These are phyloP conservation scores for Hyphopichia burtonii DNA, from an alignment of 1,139 yeast genomes.

Conservation along the genomic window DNA sequence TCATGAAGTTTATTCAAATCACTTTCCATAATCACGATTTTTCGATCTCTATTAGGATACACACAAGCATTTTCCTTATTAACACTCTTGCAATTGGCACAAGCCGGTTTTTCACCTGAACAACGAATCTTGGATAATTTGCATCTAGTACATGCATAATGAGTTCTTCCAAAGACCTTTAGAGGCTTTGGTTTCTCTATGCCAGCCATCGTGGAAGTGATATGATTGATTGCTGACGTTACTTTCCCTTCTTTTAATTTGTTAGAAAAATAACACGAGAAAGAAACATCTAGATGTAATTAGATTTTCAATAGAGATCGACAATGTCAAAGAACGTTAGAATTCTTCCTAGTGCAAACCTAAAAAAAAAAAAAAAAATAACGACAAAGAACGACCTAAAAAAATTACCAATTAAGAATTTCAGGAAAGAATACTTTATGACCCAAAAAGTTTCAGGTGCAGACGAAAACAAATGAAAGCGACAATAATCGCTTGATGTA, in stretches of 20 bases:
- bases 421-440: too few species aligned
- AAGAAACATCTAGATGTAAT: too few species aligned
- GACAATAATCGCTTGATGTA: too few species aligned
- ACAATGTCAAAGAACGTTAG: background rate
- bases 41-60: slow-evolving; percentile 51
- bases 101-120: slow-evolving; percentile 46
- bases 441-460: too few species aligned
- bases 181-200: slow-evolving; percentile 33
- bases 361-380: too few species aligned
- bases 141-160: slow-evolving; percentile 43
- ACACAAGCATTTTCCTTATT: slow-evolving; percentile 37
- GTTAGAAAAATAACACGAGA: too few species aligned
- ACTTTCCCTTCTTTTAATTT: too few species aligned
- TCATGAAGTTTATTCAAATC: slow-evolving; percentile 45
- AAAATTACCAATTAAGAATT: too few species aligned
- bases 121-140: slow-evolving; percentile 37
- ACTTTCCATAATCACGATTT: slow-evolving; percentile 52
- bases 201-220: background rate
- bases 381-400: too few species aligned
- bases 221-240: too few species aligned
- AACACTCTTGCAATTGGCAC: slow-evolving; percentile 37
- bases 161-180: slow-evolving; percentile 41
- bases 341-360: too few species aligned
- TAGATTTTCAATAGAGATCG: background rate
- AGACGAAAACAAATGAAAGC: too few species aligned